Conservation (phyloP, 352 stramenopile genomes). For the Pythium dissotocum region DNA sequence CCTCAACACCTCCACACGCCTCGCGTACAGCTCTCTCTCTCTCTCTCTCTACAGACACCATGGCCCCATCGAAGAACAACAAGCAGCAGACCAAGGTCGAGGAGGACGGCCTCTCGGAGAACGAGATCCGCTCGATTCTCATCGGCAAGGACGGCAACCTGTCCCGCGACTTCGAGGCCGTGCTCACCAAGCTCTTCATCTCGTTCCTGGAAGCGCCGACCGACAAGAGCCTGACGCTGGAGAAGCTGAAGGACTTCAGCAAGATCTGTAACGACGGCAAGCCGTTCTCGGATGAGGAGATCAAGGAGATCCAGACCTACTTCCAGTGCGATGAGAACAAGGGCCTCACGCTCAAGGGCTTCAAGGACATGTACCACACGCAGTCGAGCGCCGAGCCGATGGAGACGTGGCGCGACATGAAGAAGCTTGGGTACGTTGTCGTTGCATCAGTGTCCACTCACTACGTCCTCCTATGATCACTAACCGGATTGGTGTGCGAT, state of each 20-base stretch:
- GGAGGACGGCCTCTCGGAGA: constrained; percentile 69
- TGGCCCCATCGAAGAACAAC: constrained; percentile 55
- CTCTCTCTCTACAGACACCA: neutral
- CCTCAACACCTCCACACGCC: neutral
- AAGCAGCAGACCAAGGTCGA: constrained; percentile 55
- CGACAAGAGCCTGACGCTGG: constrained; percentile 77
- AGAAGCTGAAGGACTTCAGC: constrained; percentile 88
- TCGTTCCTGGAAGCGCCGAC: constrained; percentile 80
- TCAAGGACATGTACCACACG: constrained; percentile 92
- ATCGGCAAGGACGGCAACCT: constrained; percentile 83
- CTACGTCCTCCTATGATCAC: neutral
- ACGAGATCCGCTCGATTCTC: constrained; percentile 79
- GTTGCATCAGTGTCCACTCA: neutral
- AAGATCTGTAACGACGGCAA: constrained; percentile 89
- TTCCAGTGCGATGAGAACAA: constrained; percentile 92
- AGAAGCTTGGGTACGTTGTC: constrained; percentile 76
- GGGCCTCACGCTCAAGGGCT: constrained; percentile 86
- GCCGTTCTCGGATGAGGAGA: constrained; percentile 86
- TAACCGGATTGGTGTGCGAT: constrained; percentile 3
- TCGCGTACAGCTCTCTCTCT: neutral
- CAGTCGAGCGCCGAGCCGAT: constrained; percentile 87
- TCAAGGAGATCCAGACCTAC: constrained; percentile 92
- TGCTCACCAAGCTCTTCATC: constrained; percentile 85
- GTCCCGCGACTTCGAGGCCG: constrained; percentile 83
- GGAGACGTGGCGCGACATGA: constrained; percentile 90